These are phyloP conservation scores for Plectosphaerella sp. DNA, from an alignment of 2,329 filamentous ascomycete genomes.

Conservation along the genomic window DNA sequence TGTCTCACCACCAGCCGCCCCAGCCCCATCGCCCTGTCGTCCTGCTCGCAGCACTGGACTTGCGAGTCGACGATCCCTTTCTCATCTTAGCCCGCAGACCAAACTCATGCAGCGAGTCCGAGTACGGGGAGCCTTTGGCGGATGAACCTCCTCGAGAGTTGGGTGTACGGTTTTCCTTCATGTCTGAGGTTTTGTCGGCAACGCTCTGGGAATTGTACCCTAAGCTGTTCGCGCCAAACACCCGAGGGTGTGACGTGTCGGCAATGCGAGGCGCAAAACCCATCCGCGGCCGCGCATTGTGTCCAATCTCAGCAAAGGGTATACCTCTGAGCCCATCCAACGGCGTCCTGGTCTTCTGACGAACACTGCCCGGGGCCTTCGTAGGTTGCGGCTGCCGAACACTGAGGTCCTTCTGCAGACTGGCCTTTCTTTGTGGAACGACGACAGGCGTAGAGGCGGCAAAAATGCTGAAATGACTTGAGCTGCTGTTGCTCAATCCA, in stretches of 20 bases:
- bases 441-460: background rate
- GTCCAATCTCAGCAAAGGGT: no score
- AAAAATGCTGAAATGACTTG: background rate
- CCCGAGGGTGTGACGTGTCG: no score
- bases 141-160: background rate
- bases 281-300: no score
- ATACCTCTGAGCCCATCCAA: no score
- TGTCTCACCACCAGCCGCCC: slow-evolving; percentile 2
- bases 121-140: background rate
- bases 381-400: slow-evolving; percentile 1
- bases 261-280: no score
- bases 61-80: background rate
- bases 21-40: slow-evolving; percentile 10
- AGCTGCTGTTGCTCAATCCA: no score
- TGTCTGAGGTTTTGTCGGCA: background rate
- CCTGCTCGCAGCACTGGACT: background rate
- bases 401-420: slow-evolving; percentile 4
- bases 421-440: slow-evolving; percentile 8
- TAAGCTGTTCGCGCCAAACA: no score
- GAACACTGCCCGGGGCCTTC: no score
- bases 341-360: no score
- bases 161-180: background rate
- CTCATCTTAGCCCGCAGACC: background rate
- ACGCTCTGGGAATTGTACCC: no score
- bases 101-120: background rate